phyloP scores from a whole-genome alignment of 176 grass and related monocot genomes.

The Lolium rigidum region DNA sequence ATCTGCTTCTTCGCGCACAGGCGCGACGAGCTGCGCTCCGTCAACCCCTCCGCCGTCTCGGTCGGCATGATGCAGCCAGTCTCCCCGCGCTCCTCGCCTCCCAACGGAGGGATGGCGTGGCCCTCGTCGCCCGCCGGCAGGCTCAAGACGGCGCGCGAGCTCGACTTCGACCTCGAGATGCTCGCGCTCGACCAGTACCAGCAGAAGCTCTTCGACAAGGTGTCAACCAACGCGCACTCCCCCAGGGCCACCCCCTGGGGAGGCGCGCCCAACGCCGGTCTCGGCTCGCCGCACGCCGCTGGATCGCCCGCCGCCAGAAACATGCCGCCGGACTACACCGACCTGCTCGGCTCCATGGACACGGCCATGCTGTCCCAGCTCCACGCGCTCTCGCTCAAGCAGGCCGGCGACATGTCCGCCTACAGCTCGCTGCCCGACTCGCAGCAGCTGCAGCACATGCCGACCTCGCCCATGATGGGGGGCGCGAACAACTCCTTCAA shows the following conservation, averaged over 20 bases:
- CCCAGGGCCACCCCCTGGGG: conserved; percentile 81
- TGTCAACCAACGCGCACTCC: conserved; percentile 53
- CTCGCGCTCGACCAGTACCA: conserved; percentile 84
- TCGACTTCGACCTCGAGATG: conserved; percentile 76
- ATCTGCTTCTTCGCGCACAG: conserved; percentile 94
- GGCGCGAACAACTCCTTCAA: conserved; percentile 57
- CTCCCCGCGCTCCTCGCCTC: conserved; percentile 52
- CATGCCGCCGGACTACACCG: conserved; percentile 64
- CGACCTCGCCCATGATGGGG: conserved; percentile 61
- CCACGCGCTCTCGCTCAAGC: conserved; percentile 67
- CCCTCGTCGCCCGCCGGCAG: conserved; percentile 58
- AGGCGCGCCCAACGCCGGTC: conserved; percentile 33
- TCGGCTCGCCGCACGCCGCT: conserved; percentile 46
- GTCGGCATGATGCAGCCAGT: conserved; percentile 67
- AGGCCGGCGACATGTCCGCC: conserved; percentile 55
- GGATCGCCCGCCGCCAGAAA: background rate
- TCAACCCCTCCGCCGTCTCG: conserved; percentile 73
- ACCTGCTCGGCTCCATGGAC: conserved; percentile 63
- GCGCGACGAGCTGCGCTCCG: conserved; percentile 78
- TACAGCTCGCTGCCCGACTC: conserved; percentile 52
- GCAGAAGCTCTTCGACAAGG: conserved; percentile 86
- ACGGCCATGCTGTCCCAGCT: conserved; percentile 70
- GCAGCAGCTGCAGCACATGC: conserved; percentile 63
- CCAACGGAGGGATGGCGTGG: conserved; percentile 37
- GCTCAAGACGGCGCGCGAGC: conserved; percentile 73